Conservation (phyloP, 2,329 filamentous ascomycete species). For the Alternaria arborescens region DNA sequence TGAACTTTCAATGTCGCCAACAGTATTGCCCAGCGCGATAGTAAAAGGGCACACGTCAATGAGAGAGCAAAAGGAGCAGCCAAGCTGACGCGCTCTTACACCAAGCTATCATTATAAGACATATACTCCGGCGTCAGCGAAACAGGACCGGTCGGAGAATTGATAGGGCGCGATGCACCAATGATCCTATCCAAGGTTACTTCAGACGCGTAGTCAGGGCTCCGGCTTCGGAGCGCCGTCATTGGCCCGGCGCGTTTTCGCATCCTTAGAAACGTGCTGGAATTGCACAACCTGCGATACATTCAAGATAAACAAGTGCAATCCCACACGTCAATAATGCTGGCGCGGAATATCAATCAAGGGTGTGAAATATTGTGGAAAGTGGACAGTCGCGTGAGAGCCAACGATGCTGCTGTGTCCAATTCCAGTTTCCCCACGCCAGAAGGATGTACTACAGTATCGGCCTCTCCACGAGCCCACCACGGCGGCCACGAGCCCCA, state of each 20-base stretch:
- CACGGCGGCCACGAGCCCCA: conserved; percentile 24
- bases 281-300: conserved; percentile 27
- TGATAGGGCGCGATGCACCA: conserved; percentile 28
- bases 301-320: conserved; percentile 32
- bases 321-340: conserved; percentile 21
- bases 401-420: conserved; percentile 12
- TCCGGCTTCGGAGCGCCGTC: conserved; percentile 39
- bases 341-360: conserved; percentile 4
- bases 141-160: conserved; percentile 13
- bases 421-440: conserved; percentile 33
- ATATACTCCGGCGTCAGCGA: not conserved
- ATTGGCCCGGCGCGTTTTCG: conserved; percentile 30
- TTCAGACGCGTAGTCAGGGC: conserved; percentile 35
- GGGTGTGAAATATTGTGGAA: conserved; percentile 11
- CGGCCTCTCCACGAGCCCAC: conserved; percentile 30
- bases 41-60: conserved; percentile 7
- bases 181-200: conserved; percentile 26
- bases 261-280: conserved; percentile 24
- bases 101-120: conserved; percentile 9
- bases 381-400: conserved; percentile 13
- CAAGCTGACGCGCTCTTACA: conserved; percentile 6
- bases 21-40: conserved; percentile 15
- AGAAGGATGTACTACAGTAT: conserved; percentile 7
- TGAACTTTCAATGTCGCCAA: not conserved
- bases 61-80: conserved; percentile 8